phyloP scores from a whole-genome alignment of 2,329 filamentous ascomycete genomes.

The Alternaria burnsii region DNA sequence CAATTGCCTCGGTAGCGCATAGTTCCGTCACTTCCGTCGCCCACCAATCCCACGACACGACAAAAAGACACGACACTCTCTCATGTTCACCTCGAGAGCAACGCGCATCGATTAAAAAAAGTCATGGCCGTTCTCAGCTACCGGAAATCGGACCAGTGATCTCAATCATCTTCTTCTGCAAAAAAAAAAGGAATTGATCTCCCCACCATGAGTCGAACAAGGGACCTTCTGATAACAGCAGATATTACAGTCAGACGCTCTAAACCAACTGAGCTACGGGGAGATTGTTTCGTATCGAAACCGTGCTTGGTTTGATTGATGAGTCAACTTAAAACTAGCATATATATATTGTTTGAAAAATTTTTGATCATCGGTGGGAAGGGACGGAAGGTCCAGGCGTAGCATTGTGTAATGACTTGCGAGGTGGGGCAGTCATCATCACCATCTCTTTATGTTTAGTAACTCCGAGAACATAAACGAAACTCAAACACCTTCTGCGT shows the following conservation, averaged over 20 bases:
- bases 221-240: slow-evolving; percentile 47
- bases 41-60: background rate
- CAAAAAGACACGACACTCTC: background rate
- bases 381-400: too few relatives aligned
- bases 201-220: slow-evolving; percentile 28
- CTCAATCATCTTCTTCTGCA: too few relatives aligned
- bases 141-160: slow-evolving; percentile 22
- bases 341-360: background rate
- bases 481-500: too few relatives aligned
- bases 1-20: background rate
- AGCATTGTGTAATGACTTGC: too few relatives aligned
- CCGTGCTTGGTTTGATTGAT: slow-evolving; percentile 26
- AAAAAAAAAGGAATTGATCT: background rate
- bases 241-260: slow-evolving; percentile 47
- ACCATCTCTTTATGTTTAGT: too few relatives aligned
- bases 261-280: background rate
- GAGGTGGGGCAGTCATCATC: too few relatives aligned
- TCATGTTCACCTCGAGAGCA: fast-evolving
- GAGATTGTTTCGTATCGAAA: background rate
- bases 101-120: background rate
- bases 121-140: slow-evolving; percentile 36
- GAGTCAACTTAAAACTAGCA: background rate
- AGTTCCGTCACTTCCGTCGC: background rate
- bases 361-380: too few relatives aligned
- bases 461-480: too few relatives aligned